phyloP scores from a whole-genome alignment of 257 asterid genomes.

The Ballota nigra region DNA sequence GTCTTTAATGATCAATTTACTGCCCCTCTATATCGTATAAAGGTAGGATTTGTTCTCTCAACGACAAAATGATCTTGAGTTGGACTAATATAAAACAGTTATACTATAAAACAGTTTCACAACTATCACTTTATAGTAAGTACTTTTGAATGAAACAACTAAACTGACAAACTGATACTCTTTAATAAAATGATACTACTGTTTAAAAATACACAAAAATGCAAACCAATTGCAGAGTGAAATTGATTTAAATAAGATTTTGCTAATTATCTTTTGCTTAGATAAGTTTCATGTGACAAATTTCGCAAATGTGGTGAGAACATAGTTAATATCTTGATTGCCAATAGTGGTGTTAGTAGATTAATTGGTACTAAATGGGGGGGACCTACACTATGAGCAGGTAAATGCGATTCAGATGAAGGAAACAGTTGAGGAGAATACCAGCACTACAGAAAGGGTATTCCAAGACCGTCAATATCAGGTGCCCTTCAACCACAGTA shows the following conservation, averaged over 20 bases:
- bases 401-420: conserved; percentile 97
- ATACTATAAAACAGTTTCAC: too few relatives aligned
- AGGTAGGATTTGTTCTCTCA: conserved; percentile 40
- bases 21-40: conserved; percentile 79
- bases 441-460: conserved; percentile 92
- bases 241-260: too few relatives aligned
- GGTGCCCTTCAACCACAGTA: conserved; percentile 35
- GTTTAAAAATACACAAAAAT: too few relatives aligned
- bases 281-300: not conserved
- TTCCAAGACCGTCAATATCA: conserved; percentile 97
- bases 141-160: too few relatives aligned
- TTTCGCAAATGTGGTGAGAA: not conserved
- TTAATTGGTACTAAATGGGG: not conserved
- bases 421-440: conserved; percentile 95
- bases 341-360: not conserved
- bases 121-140: too few relatives aligned
- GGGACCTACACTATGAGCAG: conserved; percentile 34
- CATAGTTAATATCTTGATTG: not conserved
- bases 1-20: conserved; percentile 74
- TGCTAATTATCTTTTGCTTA: not conserved
- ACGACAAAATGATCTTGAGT: not conserved
- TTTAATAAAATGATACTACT: too few relatives aligned
- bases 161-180: too few relatives aligned
- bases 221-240: too few relatives aligned
- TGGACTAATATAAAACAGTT: too few relatives aligned